phyloP scores from a whole-genome alignment of 2,329 filamentous ascomycete species.

The Amesomyces nigricolor region DNA sequence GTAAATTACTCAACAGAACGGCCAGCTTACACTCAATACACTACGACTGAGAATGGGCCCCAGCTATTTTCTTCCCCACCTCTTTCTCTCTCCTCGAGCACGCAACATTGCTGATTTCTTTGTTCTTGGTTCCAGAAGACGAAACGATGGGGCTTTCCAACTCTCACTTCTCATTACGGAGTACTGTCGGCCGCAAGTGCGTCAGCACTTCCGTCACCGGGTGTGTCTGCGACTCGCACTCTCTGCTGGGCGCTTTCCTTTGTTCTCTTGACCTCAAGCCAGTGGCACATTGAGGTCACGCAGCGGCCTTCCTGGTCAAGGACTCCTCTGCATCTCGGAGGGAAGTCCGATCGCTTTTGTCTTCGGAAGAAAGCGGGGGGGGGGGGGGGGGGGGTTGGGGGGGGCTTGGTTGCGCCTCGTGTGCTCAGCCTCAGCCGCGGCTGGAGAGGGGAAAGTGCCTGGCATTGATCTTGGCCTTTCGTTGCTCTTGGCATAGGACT shows the following conservation, averaged over 20 bases:
- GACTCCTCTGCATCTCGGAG: too few relatives aligned
- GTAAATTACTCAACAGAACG: too few relatives aligned
- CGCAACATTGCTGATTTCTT: too few relatives aligned
- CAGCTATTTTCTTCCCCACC: too few relatives aligned
- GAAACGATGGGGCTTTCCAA: background rate
- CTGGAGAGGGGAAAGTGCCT: background rate
- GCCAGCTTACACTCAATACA: too few relatives aligned
- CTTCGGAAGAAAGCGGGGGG: background rate
- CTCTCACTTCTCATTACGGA: background rate
- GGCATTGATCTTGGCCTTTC: background rate
- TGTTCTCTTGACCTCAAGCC: background rate
- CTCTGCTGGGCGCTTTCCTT: background rate
- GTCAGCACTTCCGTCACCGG: background rate
- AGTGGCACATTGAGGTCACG: background rate
- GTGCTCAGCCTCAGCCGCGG: constrained; percentile 8
- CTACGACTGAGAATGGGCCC: too few relatives aligned
- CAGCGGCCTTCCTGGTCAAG: background rate
- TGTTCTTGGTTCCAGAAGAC: too few relatives aligned
- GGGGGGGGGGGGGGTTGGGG: background rate
- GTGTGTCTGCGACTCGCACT: background rate
- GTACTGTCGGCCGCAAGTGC: background rate
- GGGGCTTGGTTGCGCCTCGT: background rate
- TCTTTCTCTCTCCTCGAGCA: background rate
- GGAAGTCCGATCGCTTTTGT: background rate
- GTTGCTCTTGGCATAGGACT: background rate